Evolutionary conservation across 2,329 filamentous ascomycete genomes (phyloP).

Genomic region (Trichoderma atroviride): DNA sequence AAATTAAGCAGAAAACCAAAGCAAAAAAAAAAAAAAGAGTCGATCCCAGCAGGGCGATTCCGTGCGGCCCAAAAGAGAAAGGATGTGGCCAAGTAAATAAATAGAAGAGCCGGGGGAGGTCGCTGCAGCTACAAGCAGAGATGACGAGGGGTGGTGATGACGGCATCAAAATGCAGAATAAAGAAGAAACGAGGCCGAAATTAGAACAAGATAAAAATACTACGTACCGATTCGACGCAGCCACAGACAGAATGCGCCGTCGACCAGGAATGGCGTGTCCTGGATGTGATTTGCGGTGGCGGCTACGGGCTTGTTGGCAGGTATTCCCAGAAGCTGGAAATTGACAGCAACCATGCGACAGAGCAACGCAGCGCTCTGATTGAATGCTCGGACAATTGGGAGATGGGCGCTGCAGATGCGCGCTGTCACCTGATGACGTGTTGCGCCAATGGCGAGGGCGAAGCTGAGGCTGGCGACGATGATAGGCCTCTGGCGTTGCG

Average conservation of each 20-base stretch:
- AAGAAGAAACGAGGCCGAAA: slow-evolving; percentile 1
- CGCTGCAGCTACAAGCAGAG: not conserved
- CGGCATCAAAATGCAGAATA: slow-evolving; percentile 16
- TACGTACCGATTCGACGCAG: slow-evolving; percentile 26
- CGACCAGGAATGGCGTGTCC: slow-evolving; percentile 4
- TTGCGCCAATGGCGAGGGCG: slow-evolving; percentile 50
- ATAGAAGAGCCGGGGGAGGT: slow-evolving; percentile 1
- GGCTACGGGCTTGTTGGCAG: not conserved
- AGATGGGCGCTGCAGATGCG: slow-evolving; percentile 40
- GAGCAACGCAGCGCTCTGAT: slow-evolving; percentile 31
- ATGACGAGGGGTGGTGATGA: slow-evolving; percentile 3
- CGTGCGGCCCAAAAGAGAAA: slow-evolving; percentile 18
- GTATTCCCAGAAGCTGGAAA: slow-evolving; percentile 23
- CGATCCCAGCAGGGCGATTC: slow-evolving; percentile 2
- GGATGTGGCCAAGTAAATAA: not conserved
- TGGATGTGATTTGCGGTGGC: slow-evolving; percentile 19
- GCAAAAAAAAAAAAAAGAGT: not conserved
- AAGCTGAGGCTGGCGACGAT: slow-evolving; percentile 48
- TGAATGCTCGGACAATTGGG: slow-evolving; percentile 35
- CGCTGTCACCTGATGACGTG: slow-evolving; percentile 55
- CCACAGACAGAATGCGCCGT: slow-evolving; percentile 15
- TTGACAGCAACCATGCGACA: slow-evolving; percentile 27
- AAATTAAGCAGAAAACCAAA: not conserved
- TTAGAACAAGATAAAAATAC: not conserved
- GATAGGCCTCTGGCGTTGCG: slow-evolving; percentile 55